Evolutionary conservation across 768 basidiomycete genomes (phyloP).

Genomic region (Lactarius akahatsu): DNA sequence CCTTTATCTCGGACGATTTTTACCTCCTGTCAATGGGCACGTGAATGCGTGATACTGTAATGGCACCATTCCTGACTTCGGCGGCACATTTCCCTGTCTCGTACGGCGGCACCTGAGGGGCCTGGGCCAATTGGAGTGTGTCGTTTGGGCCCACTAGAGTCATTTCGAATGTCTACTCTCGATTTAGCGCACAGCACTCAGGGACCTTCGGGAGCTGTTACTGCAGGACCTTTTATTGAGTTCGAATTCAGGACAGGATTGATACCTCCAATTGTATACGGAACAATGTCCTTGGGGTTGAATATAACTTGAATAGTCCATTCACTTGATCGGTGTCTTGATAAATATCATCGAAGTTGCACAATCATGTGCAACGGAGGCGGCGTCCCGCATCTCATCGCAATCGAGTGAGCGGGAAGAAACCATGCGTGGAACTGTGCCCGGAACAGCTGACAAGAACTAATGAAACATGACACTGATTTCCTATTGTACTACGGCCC

Average conservation of each 20-base stretch:
- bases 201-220: neutral
- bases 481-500: neutral
- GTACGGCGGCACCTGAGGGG: neutral
- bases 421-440: neutral
- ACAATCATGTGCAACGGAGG: neutral
- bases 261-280: neutral
- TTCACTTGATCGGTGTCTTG: neutral
- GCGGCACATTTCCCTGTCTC: neutral
- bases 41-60: neutral
- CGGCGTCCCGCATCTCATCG: neutral
- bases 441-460: neutral
- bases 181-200: neutral
- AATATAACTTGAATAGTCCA: neutral
- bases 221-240: neutral
- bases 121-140: neutral
- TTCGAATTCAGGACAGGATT: neutral
- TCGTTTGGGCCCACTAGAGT: neutral
- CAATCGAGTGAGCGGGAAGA: neutral
- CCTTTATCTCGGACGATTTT: neutral
- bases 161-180: neutral
- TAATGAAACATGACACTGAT: neutral
- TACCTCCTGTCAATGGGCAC: neutral
- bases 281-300: neutral
- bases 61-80: neutral
- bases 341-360: neutral